Conservation (phyloP, 2,329 filamentous ascomycete genomes). For the Clarireedia sp. region DNA sequence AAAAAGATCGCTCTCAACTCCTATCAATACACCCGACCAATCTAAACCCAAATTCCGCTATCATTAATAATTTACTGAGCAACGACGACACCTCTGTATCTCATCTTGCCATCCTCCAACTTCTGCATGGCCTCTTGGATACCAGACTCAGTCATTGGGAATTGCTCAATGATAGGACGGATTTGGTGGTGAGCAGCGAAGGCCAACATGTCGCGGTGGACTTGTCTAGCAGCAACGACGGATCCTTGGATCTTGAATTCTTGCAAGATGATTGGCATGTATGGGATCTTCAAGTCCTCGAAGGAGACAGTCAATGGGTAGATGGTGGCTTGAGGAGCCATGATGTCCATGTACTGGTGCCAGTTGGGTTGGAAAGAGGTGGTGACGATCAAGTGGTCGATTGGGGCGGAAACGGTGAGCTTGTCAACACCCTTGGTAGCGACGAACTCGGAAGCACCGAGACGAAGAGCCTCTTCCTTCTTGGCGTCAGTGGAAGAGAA, state of each 20-base stretch:
- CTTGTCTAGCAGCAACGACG: constrained; percentile 31
- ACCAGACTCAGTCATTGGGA: constrained; percentile 45
- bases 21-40: neutral
- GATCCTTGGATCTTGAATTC: constrained; percentile 26
- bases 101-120: constrained; percentile 47
- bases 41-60: neutral
- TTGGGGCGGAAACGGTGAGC: constrained; percentile 24
- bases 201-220: constrained; percentile 50
- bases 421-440: constrained; percentile 36
- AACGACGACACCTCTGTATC: constrained; percentile 39
- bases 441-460: constrained; percentile 55
- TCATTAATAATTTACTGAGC: constrained; percentile 14
- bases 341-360: constrained; percentile 51
- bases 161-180: constrained; percentile 48
- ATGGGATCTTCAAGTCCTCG: constrained; percentile 25
- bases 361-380: constrained; percentile 44
- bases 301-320: constrained; percentile 61
- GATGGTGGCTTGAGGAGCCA: constrained; percentile 51
- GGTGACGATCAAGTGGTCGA: constrained; percentile 29
- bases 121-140: constrained; percentile 47
- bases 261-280: constrained; percentile 21
- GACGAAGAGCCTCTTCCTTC: constrained; percentile 50
- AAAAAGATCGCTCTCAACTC: neutral
- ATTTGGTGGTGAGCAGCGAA: constrained; percentile 53
- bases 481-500: constrained; percentile 54